Conservation (phyloP, 208 protist species). For the Wallacemonas sp. region DNA sequence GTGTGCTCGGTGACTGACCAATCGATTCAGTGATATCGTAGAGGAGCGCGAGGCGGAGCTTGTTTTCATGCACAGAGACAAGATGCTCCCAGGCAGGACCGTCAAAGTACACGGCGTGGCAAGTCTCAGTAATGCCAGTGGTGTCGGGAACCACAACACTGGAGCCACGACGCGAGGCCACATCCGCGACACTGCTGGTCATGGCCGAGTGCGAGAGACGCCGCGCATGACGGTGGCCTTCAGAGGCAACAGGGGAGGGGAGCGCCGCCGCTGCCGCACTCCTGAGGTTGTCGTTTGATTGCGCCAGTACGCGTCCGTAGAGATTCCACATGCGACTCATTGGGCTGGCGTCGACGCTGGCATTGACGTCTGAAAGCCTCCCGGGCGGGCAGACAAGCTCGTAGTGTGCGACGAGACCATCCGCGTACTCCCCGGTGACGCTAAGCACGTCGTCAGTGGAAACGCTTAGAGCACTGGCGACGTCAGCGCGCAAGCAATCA, state of each 20-base stretch:
- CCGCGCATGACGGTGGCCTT: no score
- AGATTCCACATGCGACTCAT: not conserved
- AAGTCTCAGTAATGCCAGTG: not conserved
- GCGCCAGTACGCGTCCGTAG: not conserved
- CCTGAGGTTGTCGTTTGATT: no score
- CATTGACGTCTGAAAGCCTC: not conserved
- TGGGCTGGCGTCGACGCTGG: not conserved
- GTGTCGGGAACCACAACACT: no score
- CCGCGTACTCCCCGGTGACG: not conserved
- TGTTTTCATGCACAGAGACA: not conserved
- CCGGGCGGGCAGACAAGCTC: not conserved
- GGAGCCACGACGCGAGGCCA: not conserved
- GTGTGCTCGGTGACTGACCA: not conserved
- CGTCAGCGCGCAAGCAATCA: not conserved
- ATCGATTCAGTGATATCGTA: not conserved
- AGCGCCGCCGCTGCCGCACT: no score
- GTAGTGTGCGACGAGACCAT: slow-evolving; percentile 8
- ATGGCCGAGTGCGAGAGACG: not conserved
- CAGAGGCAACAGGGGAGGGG: no score
- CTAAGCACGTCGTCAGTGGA: not conserved
- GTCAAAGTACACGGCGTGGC: slow-evolving; percentile 10
- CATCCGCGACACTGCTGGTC: not conserved
- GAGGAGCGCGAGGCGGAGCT: not conserved
- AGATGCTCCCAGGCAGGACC: not conserved
- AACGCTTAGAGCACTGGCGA: not conserved